Evolutionary conservation across 2,329 filamentous ascomycete genomes (phyloP).

Genomic region (Escovopsis sp.): DNA sequence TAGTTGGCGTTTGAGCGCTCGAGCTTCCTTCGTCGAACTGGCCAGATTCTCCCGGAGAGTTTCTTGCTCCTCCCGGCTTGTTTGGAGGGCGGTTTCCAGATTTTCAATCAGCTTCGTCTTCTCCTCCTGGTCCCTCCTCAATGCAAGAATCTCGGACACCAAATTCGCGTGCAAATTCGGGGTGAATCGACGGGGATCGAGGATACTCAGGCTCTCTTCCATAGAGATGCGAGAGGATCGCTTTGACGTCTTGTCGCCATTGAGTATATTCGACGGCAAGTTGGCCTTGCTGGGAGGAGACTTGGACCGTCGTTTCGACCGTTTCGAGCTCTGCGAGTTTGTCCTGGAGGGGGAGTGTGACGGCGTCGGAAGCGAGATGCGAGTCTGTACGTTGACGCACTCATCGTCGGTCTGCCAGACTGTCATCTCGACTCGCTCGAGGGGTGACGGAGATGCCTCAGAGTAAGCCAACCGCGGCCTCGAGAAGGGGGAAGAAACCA

Average conservation of each 20-base stretch:
- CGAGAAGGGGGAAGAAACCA: neutral
- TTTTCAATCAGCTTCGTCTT: constrained; percentile 78
- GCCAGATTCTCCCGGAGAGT: constrained; percentile 46
- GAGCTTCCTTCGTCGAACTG: constrained; percentile 57
- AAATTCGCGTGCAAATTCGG: constrained; percentile 88
- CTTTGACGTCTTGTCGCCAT: constrained; percentile 31
- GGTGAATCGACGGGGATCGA: constrained; percentile 87
- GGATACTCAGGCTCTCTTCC: constrained; percentile 56
- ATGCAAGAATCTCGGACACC: constrained; percentile 79
- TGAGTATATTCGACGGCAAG: constrained; percentile 39
- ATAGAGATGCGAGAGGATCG: constrained; percentile 38
- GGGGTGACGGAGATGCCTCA: neutral
- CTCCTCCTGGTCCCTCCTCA: constrained; percentile 81
- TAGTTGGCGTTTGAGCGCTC: constrained; percentile 72
- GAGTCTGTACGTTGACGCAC: constrained; percentile 35
- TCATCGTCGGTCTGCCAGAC: constrained; percentile 52
- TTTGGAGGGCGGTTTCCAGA: constrained; percentile 61
- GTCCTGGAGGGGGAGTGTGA: constrained; percentile 59
- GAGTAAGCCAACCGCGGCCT: neutral
- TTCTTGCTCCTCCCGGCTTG: constrained; percentile 61
- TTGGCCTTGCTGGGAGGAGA: constrained; percentile 46
- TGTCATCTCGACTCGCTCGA: constrained; percentile 27
- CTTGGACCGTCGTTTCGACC: constrained; percentile 46
- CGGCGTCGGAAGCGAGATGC: constrained; percentile 52
- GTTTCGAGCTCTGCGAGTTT: constrained; percentile 46